Percentiles rank a stretch among this genome's conserved stretches.
Evolutionary conservation across 441 rosid genomes (phyloP).

Genomic region (Gossypium armourianum): DNA sequence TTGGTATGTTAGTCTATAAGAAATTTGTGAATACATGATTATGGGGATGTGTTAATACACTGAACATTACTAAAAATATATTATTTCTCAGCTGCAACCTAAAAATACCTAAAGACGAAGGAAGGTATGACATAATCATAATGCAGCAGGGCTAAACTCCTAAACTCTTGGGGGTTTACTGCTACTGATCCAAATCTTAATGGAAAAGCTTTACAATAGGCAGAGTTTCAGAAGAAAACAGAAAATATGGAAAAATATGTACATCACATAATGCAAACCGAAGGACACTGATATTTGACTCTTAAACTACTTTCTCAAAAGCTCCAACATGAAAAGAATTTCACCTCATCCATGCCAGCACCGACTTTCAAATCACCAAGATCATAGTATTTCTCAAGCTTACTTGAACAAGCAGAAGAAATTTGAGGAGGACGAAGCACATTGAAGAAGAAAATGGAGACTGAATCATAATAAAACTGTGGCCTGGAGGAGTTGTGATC

Average conservation of each 20-base stretch:
- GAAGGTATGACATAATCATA: background rate
- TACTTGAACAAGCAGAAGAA: slow-evolving; percentile 39
- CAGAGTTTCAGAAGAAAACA: background rate
- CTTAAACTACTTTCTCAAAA: slow-evolving; percentile 7
- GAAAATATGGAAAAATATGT: background rate
- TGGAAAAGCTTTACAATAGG: background rate
- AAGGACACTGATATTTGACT: background rate
- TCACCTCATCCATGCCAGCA: slow-evolving; percentile 69
- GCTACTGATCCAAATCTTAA: background rate
- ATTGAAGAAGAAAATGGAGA: slow-evolving; percentile 78
- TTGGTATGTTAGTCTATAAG: background rate
- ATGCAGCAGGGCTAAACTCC: background rate
- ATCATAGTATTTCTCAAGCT: slow-evolving; percentile 68
- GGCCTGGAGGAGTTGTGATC: slow-evolving; percentile 92
- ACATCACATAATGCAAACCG: background rate
- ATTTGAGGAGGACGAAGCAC: slow-evolving; percentile 74
- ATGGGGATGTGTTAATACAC: background rate
- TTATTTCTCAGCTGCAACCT: background rate
- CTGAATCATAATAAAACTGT: slow-evolving; percentile 77
- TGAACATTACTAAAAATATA: background rate
- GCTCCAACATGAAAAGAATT: slow-evolving; percentile 17
- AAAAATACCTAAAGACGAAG: background rate
- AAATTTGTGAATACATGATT: background rate
- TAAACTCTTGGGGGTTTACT: background rate
- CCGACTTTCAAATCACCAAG: slow-evolving; percentile 47